These are phyloP conservation scores for Microthlaspi erraticum DNA, from an alignment of 345 rosid genomes.

Conservation along the genomic window DNA sequence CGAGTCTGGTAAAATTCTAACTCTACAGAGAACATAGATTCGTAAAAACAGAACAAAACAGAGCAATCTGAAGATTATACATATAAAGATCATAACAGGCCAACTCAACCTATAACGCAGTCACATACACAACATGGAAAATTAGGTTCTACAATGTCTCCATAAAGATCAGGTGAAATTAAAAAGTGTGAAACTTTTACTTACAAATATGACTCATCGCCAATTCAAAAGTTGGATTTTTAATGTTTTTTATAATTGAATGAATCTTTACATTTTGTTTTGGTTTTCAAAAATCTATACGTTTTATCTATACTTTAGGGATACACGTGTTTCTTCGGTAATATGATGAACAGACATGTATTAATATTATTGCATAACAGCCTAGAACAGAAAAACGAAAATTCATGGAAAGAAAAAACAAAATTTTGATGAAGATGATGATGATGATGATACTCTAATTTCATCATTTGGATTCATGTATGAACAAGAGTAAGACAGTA, in stretches of 20 bases:
- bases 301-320: background rate
- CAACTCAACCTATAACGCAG: background rate
- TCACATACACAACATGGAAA: background rate
- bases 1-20: background rate
- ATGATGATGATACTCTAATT: constrained; percentile 11
- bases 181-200: background rate
- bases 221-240: background rate
- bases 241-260: no score
- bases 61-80: background rate
- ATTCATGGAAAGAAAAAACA: background rate
- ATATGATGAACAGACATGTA: background rate
- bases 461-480: constrained; percentile 11
- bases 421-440: constrained; percentile 11
- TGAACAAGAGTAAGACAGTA: constrained; percentile 29
- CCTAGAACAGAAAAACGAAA: background rate
- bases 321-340: background rate
- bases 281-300: background rate
- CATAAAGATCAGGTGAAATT: background rate
- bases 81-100: background rate
- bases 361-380: constrained; percentile 4
- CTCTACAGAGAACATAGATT: background rate
- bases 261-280: background rate
- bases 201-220: background rate
- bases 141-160: constrained; percentile 21
- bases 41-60: constrained; percentile 19